Evolutionary conservation across 2,329 filamentous ascomycete genomes (phyloP), one percentile per base, ranked within the genome.

Genomic region (Aspergillus fischeri): DNA sequence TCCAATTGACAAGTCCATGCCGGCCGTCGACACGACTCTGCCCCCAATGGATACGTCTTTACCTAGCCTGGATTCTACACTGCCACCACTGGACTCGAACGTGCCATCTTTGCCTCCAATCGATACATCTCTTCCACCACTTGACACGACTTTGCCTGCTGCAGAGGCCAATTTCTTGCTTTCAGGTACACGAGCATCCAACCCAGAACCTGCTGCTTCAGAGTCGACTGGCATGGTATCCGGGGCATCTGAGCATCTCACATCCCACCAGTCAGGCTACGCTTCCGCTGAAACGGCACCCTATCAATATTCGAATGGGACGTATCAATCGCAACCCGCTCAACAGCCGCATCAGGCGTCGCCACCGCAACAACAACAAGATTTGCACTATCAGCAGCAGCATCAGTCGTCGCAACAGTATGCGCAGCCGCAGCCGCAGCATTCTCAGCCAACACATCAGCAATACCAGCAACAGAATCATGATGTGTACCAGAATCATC

Each of bases 351-450:
- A 55, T 42, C 59, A 62, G 45, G 56, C 28, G 20, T 53, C 41
- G 41, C 74, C 61, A 64, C 77, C 60, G 24, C 55, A 61, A 29
- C 56, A 52, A 52, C 51, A 52, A 24, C 59, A 29, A 44, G 48
- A 42, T 52, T 73, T 75, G 44, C 73, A 78, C 29, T 55, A 71
- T 74, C 66, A 80, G 72, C 64, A 72, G 70, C 62, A 76, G 71
- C 58, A 78, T 73, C 67, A 77, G 64, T 55, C 64, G 57, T 55
- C 61, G 14, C 67, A 64, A 75, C 58, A 55, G 48, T 64, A 60
- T 25, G 62, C 57, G 51, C 62, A 62, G 20, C 69, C 65, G 50
- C 66, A 62, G 52, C 68, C 66, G 35, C 69, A 64, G 20, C 67
- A 68, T 56, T 55, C 60, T 24, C 68, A 70, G 53, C 67, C 68